These are phyloP conservation scores for Metroxylon sagu DNA, from an alignment of 176 grass and related monocot genomes.

Conservation along the genomic window DNA sequence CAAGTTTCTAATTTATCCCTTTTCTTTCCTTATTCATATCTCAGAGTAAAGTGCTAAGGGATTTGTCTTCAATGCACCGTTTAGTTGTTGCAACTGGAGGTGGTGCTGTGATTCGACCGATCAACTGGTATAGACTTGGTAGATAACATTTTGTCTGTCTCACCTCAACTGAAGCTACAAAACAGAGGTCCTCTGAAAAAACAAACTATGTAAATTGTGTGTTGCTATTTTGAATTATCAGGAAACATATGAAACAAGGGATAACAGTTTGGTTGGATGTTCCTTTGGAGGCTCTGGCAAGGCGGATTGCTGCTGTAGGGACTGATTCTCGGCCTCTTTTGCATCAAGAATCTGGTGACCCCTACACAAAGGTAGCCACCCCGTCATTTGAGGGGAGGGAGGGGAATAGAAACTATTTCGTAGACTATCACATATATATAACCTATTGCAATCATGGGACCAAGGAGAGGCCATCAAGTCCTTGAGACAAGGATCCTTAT, in stretches of 20 bases:
- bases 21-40: conserved; percentile 5
- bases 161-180: conserved; percentile 10
- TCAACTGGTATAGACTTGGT: conserved; percentile 67
- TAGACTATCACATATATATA: no score
- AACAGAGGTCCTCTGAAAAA: background rate
- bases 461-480: no score
- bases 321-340: conserved; percentile 94
- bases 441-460: no score
- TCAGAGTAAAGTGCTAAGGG: conserved; percentile 83
- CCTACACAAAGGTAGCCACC: conserved; percentile 68
- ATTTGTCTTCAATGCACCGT: conserved; percentile 74
- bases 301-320: conserved; percentile 83
- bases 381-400: no score
- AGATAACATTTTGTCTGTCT: background rate
- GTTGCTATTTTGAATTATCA: conserved; percentile 27
- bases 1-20: conserved; percentile 7
- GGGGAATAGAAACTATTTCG: no score
- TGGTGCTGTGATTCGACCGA: conserved; percentile 84
- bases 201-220: conserved; percentile 5
- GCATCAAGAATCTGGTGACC: conserved; percentile 84
- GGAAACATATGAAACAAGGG: conserved; percentile 91
- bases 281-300: conserved; percentile 85
- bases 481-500: no score
- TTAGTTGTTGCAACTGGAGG: conserved; percentile 97
- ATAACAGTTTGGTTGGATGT: conserved; percentile 96